A percentile compares a stretch with the other conserved stretches of the same genome.
Conservation (phyloP, 768 basidiomycete genomes). For the Clitopilus passeckerianus region DNA sequence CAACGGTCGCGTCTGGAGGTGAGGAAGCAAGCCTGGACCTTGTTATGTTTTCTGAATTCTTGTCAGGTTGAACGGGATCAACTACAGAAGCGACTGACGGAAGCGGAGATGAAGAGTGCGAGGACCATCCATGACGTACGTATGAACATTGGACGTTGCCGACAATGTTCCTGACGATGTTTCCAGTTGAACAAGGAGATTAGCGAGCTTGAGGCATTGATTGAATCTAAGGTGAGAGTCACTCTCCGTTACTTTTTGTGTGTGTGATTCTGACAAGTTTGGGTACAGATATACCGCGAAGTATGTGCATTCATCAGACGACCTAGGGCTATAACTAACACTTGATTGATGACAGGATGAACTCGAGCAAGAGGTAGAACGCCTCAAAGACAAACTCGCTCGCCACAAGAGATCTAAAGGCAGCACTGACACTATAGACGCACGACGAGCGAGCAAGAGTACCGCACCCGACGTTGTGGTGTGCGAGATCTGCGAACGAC, state of each 20-base stretch:
- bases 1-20: conserved; percentile 53
- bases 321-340: neutral
- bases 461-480: conserved; percentile 32
- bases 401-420: conserved; percentile 60
- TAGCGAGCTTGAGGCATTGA: conserved; percentile 83
- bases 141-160: neutral
- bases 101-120: conserved; percentile 72
- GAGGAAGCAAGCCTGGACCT: conserved; percentile 4
- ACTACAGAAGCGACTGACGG: conserved; percentile 61
- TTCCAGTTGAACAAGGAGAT: conserved; percentile 85
- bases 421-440: conserved; percentile 29
- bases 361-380: conserved; percentile 80
- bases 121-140: conserved; percentile 61
- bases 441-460: conserved; percentile 18
- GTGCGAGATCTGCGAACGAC: conserved; percentile 85
- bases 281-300: conserved; percentile 75
- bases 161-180: neutral
- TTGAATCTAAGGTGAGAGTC: conserved; percentile 81
- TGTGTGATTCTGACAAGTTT: neutral
- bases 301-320: conserved; percentile 23
- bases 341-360: conserved; percentile 53
- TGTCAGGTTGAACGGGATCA: conserved; percentile 65
- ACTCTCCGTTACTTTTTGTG: neutral
- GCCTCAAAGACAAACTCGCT: conserved; percentile 64
- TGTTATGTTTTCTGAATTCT: neutral